Evolutionary conservation across 805 yeast species (phyloP).

Genomic region (Spathaspora girioi): DNA sequence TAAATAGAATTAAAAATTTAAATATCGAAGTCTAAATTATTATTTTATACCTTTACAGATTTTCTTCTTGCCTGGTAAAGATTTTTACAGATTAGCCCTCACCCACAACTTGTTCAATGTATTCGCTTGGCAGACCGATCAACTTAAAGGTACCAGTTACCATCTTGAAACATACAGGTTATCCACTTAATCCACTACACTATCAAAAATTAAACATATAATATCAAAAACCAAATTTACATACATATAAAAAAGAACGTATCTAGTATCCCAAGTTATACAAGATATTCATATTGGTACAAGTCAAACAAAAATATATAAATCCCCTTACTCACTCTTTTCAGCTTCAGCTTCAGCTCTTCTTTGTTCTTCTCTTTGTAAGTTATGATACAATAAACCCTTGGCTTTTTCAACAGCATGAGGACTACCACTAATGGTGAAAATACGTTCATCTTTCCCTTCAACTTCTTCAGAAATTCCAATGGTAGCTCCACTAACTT

Average conservation of each 20-base stretch:
- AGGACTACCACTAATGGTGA: conserved; percentile 64
- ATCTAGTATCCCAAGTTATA: not conserved
- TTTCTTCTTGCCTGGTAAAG: too few relatives aligned
- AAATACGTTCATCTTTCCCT: conserved; percentile 59
- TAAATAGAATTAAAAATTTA: too few relatives aligned
- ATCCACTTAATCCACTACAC: not conserved
- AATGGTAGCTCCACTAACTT: conserved; percentile 73
- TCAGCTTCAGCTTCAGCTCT: conserved; percentile 10
- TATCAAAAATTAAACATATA: not conserved
- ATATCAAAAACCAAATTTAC: not conserved
- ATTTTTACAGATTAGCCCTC: too few relatives aligned
- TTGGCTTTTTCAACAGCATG: conserved; percentile 57
- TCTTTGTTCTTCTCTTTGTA: conserved; percentile 57
- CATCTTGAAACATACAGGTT: too few relatives aligned
- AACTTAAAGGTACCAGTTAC: too few relatives aligned
- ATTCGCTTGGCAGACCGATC: too few relatives aligned
- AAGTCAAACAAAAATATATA: not conserved
- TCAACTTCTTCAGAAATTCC: conserved; percentile 69
- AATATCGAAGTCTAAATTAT: too few relatives aligned
- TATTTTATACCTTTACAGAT: too few relatives aligned
- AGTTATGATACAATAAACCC: conserved; percentile 52
- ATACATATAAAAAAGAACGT: not conserved
- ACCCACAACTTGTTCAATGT: too few relatives aligned
- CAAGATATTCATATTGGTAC: not conserved
- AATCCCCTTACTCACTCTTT: not conserved